Evolutionary conservation across 2,329 filamentous ascomycete genomes (phyloP).

Genomic region (Aspergillus persii): DNA sequence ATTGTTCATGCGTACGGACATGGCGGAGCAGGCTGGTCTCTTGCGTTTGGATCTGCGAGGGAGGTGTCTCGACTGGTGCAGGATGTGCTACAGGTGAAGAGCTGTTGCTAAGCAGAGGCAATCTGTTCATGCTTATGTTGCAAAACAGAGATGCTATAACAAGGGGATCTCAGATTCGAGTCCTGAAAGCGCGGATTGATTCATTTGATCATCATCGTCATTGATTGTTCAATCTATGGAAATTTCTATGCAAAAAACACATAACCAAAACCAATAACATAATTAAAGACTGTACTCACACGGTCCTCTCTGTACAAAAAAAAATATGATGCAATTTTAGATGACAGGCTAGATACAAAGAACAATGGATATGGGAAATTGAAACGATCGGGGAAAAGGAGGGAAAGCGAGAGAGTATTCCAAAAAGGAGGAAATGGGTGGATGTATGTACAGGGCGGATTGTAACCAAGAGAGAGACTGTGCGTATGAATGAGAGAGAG

Average conservation of each 20-base stretch:
- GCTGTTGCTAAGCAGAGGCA: neutral
- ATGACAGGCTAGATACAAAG: neutral
- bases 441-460: neutral
- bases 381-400: neutral
- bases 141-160: neutral
- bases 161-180: neutral
- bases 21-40: slow-evolving; percentile 44
- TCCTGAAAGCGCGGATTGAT: neutral
- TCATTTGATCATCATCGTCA: neutral
- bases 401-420: neutral
- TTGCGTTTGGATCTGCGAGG: slow-evolving; percentile 2
- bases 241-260: neutral
- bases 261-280: neutral
- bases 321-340: neutral
- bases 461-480: neutral
- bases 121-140: neutral
- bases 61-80: neutral
- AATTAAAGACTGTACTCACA: neutral
- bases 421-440: neutral
- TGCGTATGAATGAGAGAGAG: neutral
- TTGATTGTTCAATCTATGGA: neutral
- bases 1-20: slow-evolving; percentile 49
- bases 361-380: neutral
- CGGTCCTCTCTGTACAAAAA: neutral
- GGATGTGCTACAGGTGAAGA: neutral